Conservation (phyloP, 441 rosid species). For the Corymbia calophylla region DNA sequence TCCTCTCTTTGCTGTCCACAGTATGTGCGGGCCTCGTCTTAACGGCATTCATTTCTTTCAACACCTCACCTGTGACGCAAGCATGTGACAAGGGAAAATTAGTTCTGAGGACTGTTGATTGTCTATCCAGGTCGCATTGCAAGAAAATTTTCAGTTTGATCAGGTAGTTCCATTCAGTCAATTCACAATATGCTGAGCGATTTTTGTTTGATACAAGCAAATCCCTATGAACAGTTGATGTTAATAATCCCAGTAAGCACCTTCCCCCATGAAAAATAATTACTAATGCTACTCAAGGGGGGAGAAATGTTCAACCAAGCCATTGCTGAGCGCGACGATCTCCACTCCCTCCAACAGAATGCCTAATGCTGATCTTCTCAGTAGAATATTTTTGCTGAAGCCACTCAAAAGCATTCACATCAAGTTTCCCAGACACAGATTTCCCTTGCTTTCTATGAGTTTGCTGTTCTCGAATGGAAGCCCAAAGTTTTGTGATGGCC, state of each 20-base stretch:
- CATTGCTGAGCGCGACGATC: conserved; percentile 87
- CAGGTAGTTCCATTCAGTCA: neutral
- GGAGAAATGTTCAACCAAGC: conserved; percentile 49
- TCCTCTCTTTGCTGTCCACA: neutral
- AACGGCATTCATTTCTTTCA: neutral
- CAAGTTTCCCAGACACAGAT: conserved; percentile 83
- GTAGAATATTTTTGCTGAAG: conserved; percentile 78
- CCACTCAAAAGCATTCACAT: conserved; percentile 77
- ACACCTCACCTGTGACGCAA: neutral
- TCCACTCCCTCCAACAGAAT: conserved; percentile 83
- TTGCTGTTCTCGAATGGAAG: conserved; percentile 76
- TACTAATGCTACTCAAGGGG: neutral
- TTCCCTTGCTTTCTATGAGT: conserved; percentile 85
- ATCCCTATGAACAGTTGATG: neutral
- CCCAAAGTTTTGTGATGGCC: conserved; percentile 84
- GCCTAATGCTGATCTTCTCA: conserved; percentile 82
- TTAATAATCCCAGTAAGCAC: conserved; percentile 5
- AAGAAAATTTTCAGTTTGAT: neutral
- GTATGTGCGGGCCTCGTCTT: neutral
- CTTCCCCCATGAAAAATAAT: neutral
- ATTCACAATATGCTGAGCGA: neutral
- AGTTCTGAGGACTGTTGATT: neutral
- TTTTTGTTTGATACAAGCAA: neutral
- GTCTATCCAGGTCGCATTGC: neutral
- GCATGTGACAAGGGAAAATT: neutral